Conservation (phyloP, 768 basidiomycete genomes). For the Hypholoma fasciculare region DNA sequence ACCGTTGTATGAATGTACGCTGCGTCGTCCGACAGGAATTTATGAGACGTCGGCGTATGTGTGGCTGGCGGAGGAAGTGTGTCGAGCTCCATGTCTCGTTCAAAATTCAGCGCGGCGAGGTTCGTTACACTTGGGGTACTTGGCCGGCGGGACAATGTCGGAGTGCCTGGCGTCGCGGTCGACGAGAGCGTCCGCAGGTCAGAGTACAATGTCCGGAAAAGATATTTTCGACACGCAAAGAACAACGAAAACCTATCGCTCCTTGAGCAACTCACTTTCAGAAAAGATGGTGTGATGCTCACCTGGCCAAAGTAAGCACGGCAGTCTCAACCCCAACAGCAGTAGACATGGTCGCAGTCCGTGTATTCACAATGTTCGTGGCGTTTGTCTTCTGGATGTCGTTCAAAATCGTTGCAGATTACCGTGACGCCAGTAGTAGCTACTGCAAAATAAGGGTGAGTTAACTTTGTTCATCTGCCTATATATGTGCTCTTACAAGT, state of each 20-base stretch:
- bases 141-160: constrained; percentile 4
- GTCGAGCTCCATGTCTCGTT: constrained; percentile 34
- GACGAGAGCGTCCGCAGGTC: constrained; percentile 53
- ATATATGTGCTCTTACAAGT: too few relatives aligned
- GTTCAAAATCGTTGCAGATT: background rate
- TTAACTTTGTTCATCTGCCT: too few relatives aligned
- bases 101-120: constrained; percentile 17
- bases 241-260: constrained; percentile 48
- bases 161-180: constrained; percentile 18
- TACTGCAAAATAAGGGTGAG: too few relatives aligned
- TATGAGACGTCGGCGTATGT: constrained; percentile 23
- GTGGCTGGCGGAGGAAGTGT: constrained; percentile 38
- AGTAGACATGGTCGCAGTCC: constrained; percentile 6
- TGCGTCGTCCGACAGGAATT: constrained; percentile 16
- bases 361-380: background rate
- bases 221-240: constrained; percentile 56
- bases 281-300: background rate
- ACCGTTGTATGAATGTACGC: constrained; percentile 50
- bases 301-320: constrained; percentile 20
- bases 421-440: background rate
- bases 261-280: background rate
- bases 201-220: constrained; percentile 58
- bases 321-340: constrained; percentile 20
- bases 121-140: background rate
- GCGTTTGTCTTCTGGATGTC: background rate